Conservation (phyloP, 1,284 basidiomycete genomes). For the Naganishia liquefaciens region DNA sequence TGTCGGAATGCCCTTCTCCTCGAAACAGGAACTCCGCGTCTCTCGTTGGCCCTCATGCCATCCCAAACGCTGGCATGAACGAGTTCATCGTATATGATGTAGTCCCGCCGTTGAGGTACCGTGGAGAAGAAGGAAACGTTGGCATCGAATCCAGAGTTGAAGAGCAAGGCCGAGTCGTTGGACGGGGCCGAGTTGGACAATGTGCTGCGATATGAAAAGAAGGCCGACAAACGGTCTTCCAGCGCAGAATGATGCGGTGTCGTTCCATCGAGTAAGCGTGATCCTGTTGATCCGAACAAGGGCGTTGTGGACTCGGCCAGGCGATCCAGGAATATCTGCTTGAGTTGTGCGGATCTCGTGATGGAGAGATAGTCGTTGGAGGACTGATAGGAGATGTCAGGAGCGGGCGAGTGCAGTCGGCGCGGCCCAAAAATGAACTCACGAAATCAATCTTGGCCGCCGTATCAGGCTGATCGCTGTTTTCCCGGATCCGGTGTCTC, state of each 20-base stretch:
- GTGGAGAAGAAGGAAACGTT: conserved; percentile 85
- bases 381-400: conserved; percentile 46
- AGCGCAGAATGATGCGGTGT: conserved; percentile 66
- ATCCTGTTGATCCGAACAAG: conserved; percentile 86
- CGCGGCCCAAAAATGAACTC: conserved; percentile 28
- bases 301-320: conserved; percentile 58
- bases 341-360: conserved; percentile 63
- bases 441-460: conserved; percentile 44
- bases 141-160: conserved; percentile 94
- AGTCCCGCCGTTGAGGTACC: conserved; percentile 76
- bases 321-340: conserved; percentile 61
- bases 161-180: conserved; percentile 67
- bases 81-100: conserved; percentile 79
- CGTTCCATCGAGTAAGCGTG: conserved; percentile 81
- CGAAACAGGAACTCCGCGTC: conserved; percentile 57
- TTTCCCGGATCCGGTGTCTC: conserved; percentile 33
- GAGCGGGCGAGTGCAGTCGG: not conserved
- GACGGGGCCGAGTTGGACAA: not conserved
- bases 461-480: conserved; percentile 9
- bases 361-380: conserved; percentile 95
- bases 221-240: conserved; percentile 65
- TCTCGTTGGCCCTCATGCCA: conserved; percentile 66
- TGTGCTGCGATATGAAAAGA: conserved; percentile 62
- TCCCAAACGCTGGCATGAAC: conserved; percentile 93
- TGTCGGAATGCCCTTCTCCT: conserved; percentile 65